These are phyloP conservation scores for Vinca major DNA, from an alignment of 305 asterid genomes.

Conservation along the genomic window DNA sequence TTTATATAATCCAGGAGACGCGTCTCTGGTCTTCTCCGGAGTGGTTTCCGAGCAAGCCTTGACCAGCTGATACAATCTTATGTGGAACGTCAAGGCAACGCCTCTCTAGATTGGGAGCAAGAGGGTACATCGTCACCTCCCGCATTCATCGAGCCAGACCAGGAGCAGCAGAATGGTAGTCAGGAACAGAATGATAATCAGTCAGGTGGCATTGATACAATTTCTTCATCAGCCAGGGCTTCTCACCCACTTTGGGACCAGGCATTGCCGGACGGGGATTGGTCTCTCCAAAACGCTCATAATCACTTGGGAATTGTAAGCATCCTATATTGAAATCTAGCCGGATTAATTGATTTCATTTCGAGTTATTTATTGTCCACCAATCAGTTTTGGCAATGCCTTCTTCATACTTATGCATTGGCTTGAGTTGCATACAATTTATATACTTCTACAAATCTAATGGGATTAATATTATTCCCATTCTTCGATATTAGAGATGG, in stretches of 20 bases:
- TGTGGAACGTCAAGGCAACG: conserved; percentile 54
- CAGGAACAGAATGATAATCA: conserved; percentile 19
- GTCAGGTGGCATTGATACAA: conserved; percentile 19
- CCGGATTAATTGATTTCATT: background rate
- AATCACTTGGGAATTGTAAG: conserved; percentile 48
- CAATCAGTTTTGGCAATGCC: background rate
- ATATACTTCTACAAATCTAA: too few relatives aligned
- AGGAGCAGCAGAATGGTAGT: conserved; percentile 31
- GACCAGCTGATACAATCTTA: conserved; percentile 73
- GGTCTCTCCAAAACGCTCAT: conserved; percentile 36
- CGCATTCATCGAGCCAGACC: conserved; percentile 30
- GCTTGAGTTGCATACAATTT: background rate
- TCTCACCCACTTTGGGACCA: conserved; percentile 43
- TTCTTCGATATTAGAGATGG: background rate
- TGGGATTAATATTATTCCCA: background rate
- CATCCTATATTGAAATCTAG: background rate
- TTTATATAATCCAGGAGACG: conserved; percentile 53
- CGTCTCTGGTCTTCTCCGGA: conserved; percentile 79
- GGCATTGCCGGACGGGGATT: conserved; percentile 34
- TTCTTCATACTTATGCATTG: background rate
- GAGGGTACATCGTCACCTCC: conserved; percentile 36
- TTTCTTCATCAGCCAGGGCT: conserved; percentile 23
- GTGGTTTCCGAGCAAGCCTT: conserved; percentile 74
- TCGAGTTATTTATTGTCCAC: background rate
- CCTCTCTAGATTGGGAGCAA: conserved; percentile 56